These are phyloP conservation scores for Inga oerstediana DNA, from an alignment of 306 rosid species.

Conservation along the genomic window DNA sequence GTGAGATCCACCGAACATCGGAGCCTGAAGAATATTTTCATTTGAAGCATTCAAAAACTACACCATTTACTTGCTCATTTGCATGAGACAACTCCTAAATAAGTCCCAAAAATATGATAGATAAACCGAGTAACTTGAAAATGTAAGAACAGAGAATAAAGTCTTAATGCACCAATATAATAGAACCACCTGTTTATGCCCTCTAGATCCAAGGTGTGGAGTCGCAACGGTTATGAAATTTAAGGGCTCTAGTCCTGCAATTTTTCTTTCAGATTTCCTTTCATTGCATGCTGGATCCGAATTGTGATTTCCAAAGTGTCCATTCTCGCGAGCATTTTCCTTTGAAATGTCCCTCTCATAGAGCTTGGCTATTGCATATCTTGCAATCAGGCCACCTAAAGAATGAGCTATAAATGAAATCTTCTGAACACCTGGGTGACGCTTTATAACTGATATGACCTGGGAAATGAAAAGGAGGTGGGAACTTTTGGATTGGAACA, in stretches of 20 bases:
- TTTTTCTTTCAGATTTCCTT: constrained; percentile 51
- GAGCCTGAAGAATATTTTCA: constrained; percentile 52
- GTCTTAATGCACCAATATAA: neutral
- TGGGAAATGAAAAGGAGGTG: constrained; percentile 13
- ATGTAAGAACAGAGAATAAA: constrained; percentile 4
- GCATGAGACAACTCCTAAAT: neutral
- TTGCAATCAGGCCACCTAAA: constrained; percentile 65
- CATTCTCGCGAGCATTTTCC: constrained; percentile 46
- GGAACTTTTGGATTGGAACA: constrained; percentile 16
- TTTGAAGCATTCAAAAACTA: neutral
- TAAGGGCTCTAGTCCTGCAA: constrained; percentile 84
- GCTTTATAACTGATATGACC: constrained; percentile 50
- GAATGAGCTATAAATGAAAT: constrained; percentile 67
- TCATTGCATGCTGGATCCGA: constrained; percentile 39
- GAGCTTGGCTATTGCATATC: constrained; percentile 64
- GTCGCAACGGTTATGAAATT: constrained; percentile 85
- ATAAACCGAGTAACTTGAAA: neutral
- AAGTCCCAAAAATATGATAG: neutral
- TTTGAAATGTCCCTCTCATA: constrained; percentile 42
- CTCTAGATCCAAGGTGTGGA: constrained; percentile 93
- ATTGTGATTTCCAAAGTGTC: constrained; percentile 42
- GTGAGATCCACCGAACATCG: constrained; percentile 71
- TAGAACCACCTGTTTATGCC: constrained; percentile 73
- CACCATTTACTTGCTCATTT: neutral
- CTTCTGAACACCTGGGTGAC: constrained; percentile 48